Evolutionary conservation across 495 filamentous ascomycete genomes (phyloP).

Genomic region (Lasiosphaeria ovina): DNA sequence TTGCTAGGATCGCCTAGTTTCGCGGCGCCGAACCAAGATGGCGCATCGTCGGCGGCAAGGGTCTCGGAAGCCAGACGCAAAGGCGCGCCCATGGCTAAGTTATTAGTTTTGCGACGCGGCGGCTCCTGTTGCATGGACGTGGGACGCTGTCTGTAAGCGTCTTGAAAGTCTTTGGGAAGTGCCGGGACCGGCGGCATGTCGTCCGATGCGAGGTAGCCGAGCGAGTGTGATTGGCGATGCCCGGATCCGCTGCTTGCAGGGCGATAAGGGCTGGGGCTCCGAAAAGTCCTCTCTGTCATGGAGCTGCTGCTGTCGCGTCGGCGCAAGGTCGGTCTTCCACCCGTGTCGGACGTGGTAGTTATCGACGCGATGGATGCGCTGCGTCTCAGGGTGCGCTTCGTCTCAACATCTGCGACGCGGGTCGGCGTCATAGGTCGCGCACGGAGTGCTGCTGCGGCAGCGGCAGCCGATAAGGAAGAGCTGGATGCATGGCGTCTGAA

Average conservation of each 20-base stretch:
- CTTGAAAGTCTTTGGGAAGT: slow-evolving; percentile 54
- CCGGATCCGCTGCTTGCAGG: slow-evolving; percentile 43
- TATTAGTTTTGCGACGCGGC: slow-evolving; percentile 27
- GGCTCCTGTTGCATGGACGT: slow-evolving; percentile 9
- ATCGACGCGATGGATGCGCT: slow-evolving; percentile 67
- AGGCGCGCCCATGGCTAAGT: slow-evolving; percentile 33
- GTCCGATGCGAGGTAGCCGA: slow-evolving; percentile 20
- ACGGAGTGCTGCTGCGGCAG: slow-evolving; percentile 78
- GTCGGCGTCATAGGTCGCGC: slow-evolving; percentile 73
- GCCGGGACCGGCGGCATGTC: slow-evolving; percentile 72
- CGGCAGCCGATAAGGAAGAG: slow-evolving; percentile 72
- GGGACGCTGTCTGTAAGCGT: slow-evolving; percentile 14
- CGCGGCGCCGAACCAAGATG: slow-evolving; percentile 43
- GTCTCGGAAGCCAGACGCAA: slow-evolving; percentile 47
- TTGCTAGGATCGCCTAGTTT: slow-evolving; percentile 42
- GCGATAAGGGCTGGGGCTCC: slow-evolving; percentile 61
- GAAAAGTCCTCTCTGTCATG: slow-evolving; percentile 84
- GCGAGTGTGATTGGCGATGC: slow-evolving; percentile 21
- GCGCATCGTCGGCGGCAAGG: slow-evolving; percentile 30
- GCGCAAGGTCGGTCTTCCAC: slow-evolving; percentile 50
- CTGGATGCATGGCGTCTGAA: slow-evolving; percentile 66
- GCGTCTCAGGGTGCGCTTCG: slow-evolving; percentile 77
- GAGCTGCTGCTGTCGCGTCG: slow-evolving; percentile 70
- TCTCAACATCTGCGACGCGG: slow-evolving; percentile 75
- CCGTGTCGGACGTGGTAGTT: slow-evolving; percentile 43